A percentile compares a stretch with the other conserved stretches of the same genome.
Conservation (phyloP, 176 grass and related monocot genomes). For the Areca catechu region DNA sequence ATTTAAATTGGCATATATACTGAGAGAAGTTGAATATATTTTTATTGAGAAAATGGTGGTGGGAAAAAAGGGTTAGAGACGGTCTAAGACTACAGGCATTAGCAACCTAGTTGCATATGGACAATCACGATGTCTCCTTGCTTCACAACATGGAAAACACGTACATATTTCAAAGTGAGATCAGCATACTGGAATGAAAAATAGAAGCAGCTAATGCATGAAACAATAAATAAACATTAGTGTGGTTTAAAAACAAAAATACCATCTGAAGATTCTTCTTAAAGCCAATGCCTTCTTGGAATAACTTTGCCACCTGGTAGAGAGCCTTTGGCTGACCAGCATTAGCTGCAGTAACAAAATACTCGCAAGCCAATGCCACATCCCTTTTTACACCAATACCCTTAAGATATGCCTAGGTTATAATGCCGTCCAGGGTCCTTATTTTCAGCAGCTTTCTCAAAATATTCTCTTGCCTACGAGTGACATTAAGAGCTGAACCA, state of each 20-base stretch:
- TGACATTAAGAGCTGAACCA: conserved; percentile 17
- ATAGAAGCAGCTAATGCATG: too few species aligned
- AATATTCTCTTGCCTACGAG: conserved; percentile 79
- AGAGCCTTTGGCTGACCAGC: conserved; percentile 92
- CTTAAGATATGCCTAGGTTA: conserved; percentile 96
- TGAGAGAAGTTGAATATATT: too few species aligned
- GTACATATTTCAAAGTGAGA: too few species aligned
- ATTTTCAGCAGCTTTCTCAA: conserved; percentile 72
- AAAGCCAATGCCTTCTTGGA: conserved; percentile 80
- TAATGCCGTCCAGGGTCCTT: conserved; percentile 85
- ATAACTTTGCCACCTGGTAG: conserved; percentile 93
- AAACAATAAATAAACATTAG: too few species aligned
- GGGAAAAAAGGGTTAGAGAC: too few species aligned
- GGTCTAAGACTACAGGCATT: too few species aligned
- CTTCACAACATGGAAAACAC: too few species aligned
- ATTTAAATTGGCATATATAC: too few species aligned
- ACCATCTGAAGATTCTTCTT: conserved; percentile 97
- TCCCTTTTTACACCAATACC: conserved; percentile 93
- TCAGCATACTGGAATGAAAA: too few species aligned
- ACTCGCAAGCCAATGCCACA: conserved; percentile 49
- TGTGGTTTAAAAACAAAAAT: conserved; percentile 12
- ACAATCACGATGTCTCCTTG: too few species aligned
- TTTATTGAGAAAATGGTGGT: too few species aligned
- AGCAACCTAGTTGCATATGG: too few species aligned
- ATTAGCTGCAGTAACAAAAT: conserved; percentile 76